Percentiles rank a stretch among this genome's conserved stretches.
These are phyloP conservation scores for Cochlearia excelsa DNA, from an alignment of 345 rosid genomes.

Conservation along the genomic window DNA sequence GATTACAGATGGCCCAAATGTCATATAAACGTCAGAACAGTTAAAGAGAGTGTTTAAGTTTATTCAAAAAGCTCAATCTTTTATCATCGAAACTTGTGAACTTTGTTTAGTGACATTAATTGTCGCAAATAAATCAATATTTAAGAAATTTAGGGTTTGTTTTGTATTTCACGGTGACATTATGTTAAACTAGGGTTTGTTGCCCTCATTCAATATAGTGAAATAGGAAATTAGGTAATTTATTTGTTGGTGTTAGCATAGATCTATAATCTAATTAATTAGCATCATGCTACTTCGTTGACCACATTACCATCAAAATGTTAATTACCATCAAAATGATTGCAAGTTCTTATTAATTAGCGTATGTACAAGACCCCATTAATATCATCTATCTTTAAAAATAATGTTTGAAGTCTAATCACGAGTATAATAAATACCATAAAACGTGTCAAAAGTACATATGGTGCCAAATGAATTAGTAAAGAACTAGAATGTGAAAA, in stretches of 20 bases:
- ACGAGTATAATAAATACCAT: constrained; percentile 20
- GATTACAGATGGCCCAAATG: no score
- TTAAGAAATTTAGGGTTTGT: no score
- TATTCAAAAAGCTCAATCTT: no score
- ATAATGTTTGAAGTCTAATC: constrained; percentile 25
- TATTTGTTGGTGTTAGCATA: constrained; percentile 17
- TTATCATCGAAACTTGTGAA: no score
- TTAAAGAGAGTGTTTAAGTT: no score
- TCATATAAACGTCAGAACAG: no score
- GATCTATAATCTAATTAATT: constrained; percentile 25
- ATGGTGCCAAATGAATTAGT: constrained; percentile 22
- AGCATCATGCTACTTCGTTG: constrained; percentile 33
- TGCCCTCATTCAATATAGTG: background rate
- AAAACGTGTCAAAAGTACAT: constrained; percentile 24
- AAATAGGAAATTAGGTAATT: constrained; percentile 7
- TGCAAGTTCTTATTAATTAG: no score
- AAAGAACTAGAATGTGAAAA: constrained; percentile 21
- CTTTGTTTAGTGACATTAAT: no score
- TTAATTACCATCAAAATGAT: background rate
- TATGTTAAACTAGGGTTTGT: constrained; percentile 2
- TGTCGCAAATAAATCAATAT: no score
- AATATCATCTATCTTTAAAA: background rate
- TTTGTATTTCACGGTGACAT: no score
- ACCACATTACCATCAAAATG: no score
- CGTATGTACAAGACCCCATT: background rate